These are phyloP conservation scores for Myriosclerotinia duriaeana DNA, from an alignment of 2,329 filamentous ascomycete species.

Conservation along the genomic window DNA sequence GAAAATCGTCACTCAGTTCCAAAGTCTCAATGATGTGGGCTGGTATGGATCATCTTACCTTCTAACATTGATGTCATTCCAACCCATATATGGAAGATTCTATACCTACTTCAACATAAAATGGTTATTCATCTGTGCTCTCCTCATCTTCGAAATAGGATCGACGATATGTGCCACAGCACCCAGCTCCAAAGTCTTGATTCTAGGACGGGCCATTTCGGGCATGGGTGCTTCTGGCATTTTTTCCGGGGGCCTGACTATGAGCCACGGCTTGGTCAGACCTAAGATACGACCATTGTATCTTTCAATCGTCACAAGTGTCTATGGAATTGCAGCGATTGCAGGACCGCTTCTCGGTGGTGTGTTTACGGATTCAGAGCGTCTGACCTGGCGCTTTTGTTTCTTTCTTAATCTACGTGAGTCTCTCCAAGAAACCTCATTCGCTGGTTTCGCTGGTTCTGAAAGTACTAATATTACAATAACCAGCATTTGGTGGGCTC, in stretches of 20 bases:
- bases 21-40: slow-evolving; percentile 45
- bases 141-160: slow-evolving; percentile 30
- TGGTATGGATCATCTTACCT: slow-evolving; percentile 39
- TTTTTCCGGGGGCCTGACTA: slow-evolving; percentile 40
- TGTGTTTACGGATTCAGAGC: slow-evolving; percentile 53
- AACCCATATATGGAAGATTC: slow-evolving; percentile 18
- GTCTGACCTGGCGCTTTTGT: slow-evolving; percentile 59
- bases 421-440: no score
- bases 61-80: slow-evolving; percentile 43
- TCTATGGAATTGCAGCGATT: slow-evolving; percentile 64
- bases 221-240: slow-evolving; percentile 32
- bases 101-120: slow-evolving; percentile 31
- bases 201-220: slow-evolving; percentile 28
- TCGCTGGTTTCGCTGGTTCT: no score
- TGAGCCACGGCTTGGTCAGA: slow-evolving; percentile 26
- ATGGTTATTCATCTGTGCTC: background rate
- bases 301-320: slow-evolving; percentile 62
- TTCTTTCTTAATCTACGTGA: slow-evolving; percentile 25
- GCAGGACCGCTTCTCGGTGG: slow-evolving; percentile 64
- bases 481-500: no score
- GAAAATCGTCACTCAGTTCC: no score
- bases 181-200: slow-evolving; percentile 30
- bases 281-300: slow-evolving; percentile 42
- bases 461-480: no score
- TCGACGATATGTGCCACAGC: slow-evolving; percentile 28